Conservation (phyloP, 306 rosid genomes). For the Medicago ruthenica region DNA sequence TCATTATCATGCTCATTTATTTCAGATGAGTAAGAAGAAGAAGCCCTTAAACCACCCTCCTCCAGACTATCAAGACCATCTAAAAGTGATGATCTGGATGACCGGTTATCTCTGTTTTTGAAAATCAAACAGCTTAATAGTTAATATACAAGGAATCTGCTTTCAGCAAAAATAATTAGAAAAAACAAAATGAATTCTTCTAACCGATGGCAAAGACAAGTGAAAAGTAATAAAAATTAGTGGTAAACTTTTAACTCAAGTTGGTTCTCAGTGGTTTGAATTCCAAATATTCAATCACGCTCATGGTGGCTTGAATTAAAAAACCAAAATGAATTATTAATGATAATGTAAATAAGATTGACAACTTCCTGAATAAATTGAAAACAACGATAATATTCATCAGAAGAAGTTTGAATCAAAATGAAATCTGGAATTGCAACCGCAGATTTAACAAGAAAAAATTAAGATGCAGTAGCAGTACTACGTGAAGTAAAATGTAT, state of each 20-base stretch:
- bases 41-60: slow-evolving; percentile 84
- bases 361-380: not conserved
- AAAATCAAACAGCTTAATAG: slow-evolving; percentile 36
- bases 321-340: slow-evolving; percentile 23
- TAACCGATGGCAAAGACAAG: slow-evolving; percentile 11
- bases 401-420: slow-evolving; percentile 26
- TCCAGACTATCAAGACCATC: slow-evolving; percentile 76
- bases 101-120: slow-evolving; percentile 73
- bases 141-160: slow-evolving; percentile 12
- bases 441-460: slow-evolving; percentile 17
- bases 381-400: not conserved
- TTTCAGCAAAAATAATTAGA: not conserved
- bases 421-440: not conserved
- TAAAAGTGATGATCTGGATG: slow-evolving; percentile 71
- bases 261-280: slow-evolving; percentile 27
- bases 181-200: slow-evolving; percentile 7
- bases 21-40: slow-evolving; percentile 70
- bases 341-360: not conserved
- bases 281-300: slow-evolving; percentile 12
- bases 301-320: slow-evolving; percentile 4
- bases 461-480: not conserved
- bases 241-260: not conserved
- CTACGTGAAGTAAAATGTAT: slow-evolving; percentile 1
- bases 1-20: slow-evolving; percentile 82
- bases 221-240: not conserved